Conservation (phyloP, 352 stramenopile genomes). For the Globisporangium solare region DNA sequence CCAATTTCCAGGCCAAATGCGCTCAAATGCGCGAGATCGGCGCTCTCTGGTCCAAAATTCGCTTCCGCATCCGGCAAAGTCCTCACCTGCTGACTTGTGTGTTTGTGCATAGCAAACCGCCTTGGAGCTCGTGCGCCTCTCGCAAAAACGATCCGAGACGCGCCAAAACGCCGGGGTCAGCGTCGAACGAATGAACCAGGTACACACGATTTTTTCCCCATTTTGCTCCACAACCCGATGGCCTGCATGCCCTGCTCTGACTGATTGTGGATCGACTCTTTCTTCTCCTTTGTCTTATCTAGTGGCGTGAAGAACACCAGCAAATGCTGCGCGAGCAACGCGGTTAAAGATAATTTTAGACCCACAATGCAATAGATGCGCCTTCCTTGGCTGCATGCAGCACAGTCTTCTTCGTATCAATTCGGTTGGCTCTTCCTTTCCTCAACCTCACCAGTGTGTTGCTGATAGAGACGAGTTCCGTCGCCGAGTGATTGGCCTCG, state of each 20-base stretch:
- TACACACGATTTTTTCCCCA: neutral
- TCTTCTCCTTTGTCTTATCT: slow-evolving; percentile 1
- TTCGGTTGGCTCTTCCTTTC: no score
- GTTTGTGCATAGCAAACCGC: neutral
- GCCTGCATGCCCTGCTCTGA: neutral
- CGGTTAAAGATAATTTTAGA: neutral
- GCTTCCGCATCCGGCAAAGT: neutral
- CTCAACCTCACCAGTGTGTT: no score
- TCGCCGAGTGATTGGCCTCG: neutral
- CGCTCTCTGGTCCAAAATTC: neutral
- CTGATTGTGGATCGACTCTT: neutral
- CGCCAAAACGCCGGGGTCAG: neutral
- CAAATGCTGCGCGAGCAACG: slow-evolving; percentile 20
- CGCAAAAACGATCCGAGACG: neutral
- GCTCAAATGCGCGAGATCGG: neutral
- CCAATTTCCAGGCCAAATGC: slow-evolving; percentile 20
- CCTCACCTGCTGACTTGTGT: neutral
- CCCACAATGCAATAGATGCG: no score
- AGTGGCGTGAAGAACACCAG: slow-evolving; percentile 34
- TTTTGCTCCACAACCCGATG: neutral
- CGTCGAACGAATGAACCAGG: slow-evolving; percentile 2
- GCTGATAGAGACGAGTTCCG: no score
- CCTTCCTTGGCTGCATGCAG: no score
- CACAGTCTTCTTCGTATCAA: no score
- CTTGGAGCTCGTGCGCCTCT: neutral